Conservation (phyloP, 768 basidiomycete genomes). For the Mycena vitilis region DNA sequence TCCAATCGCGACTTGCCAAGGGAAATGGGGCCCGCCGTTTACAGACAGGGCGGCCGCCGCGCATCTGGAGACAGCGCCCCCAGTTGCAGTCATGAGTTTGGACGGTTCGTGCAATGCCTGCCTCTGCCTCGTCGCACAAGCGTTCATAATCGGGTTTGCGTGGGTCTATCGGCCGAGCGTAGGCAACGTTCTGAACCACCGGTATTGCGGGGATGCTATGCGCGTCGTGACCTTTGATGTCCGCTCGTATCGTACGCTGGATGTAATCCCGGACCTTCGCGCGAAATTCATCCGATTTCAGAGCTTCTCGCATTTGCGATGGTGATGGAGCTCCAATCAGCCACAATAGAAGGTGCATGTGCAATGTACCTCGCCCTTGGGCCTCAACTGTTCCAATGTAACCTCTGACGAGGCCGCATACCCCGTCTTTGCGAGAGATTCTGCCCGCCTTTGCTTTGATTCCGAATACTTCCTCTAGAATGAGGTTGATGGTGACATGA, state of each 20-base stretch:
- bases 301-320: constrained; percentile 32
- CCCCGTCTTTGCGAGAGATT: constrained; percentile 41
- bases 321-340: constrained; percentile 44
- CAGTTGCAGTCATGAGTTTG: no score
- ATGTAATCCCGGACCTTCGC: constrained; percentile 45
- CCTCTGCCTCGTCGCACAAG: no score
- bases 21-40: no score
- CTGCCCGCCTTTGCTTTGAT: constrained; percentile 36
- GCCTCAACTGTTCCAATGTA: constrained; percentile 55
- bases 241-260: constrained; percentile 43
- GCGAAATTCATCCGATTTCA: constrained; percentile 45
- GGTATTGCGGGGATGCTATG: background rate
- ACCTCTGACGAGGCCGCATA: constrained; percentile 45
- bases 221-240: constrained; percentile 37
- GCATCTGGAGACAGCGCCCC: no score
- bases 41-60: no score
- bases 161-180: background rate
- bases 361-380: constrained; percentile 55
- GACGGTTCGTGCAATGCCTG: no score
- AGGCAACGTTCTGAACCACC: background rate
- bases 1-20: no score
- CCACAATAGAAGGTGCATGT: constrained; percentile 56
- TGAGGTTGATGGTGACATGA: constrained; percentile 44
- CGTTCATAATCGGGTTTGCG: no score
- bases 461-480: constrained; percentile 49